Evolutionary conservation across 495 filamentous ascomycete species (phyloP), one percentile per base, ranked within the genome.

Genomic region (Recurvomyces mirabilis): DNA sequence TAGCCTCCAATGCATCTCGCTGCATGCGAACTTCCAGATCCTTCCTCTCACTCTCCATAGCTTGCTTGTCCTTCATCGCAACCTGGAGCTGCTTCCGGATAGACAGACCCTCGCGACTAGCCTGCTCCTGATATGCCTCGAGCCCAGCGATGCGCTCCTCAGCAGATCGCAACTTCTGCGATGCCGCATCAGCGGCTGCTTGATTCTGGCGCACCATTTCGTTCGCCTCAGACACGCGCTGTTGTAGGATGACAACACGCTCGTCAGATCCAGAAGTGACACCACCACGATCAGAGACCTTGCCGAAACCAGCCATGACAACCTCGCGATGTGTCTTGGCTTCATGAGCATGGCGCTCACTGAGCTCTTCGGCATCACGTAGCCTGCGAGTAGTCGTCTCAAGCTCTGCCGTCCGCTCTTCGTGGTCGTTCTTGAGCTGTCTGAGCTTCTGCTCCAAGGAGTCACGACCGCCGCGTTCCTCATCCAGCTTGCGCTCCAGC

Each of bases 141-240:
- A 99, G 71, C 2, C 89, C 88, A 13, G 91, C 93, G 58, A 99
- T 95, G 5, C 93, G 75, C 60, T 93, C 93, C 63, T 96, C 93
- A 6, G 91, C 91, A 38, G 84, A 77, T 9, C 88, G 81, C 25
- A 99, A 72, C 60, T 85, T 94, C 52, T 94, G 87, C 1, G 83
- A 77, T 1, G 87, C 87, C 15, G 71, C 64, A 60, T 99, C 86
- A n/a, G 89, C 91, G 39, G 91, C 87, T 29, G 78, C 69, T 60
- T 93, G 87, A 54, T 91, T 94, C 50, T 84, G 81, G 57, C 79
- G 79, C 30, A 87, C 85, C 46, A 96, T 65, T 5, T 70, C 71
- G 54, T 84, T 87, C 23, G 91, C 83, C 19, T 78, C 68, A 38
- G 79, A 73, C 5, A 94, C 65, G 59, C 94, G 91, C 17, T 75